These are phyloP conservation scores for Backusella tarrabulga DNA, from an alignment of 192 early-diverging fungal species.

Conservation along the genomic window DNA sequence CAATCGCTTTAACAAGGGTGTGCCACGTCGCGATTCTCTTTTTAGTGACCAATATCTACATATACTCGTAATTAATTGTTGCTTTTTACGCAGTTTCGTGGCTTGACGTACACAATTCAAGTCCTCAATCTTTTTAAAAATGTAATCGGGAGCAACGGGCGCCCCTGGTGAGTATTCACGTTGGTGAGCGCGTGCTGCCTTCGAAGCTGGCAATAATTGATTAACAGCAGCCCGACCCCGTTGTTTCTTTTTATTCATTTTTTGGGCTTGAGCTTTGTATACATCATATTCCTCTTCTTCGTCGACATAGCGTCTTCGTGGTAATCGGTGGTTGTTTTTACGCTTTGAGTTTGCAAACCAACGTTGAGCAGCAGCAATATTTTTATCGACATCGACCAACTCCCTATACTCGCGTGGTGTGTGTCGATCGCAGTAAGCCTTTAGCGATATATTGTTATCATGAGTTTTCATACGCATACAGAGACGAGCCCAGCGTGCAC, in stretches of 20 bases:
- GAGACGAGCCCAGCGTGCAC: slow-evolving; percentile 84
- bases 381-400: slow-evolving; percentile 41
- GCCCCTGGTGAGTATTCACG: slow-evolving; percentile 60
- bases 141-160: slow-evolving; percentile 62
- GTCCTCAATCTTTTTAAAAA: slow-evolving; percentile 47
- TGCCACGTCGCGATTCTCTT: slow-evolving; percentile 83
- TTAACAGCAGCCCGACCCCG: background rate
- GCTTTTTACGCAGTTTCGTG: slow-evolving; percentile 41
- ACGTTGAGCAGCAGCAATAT: slow-evolving; percentile 31
- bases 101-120: slow-evolving; percentile 22
- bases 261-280: slow-evolving; percentile 3
- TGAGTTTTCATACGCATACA: slow-evolving; percentile 81
- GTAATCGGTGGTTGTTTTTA: slow-evolving; percentile 7
- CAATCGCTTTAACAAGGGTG: slow-evolving; percentile 91
- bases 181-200: slow-evolving; percentile 58
- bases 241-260: background rate
- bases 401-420: slow-evolving; percentile 67
- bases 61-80: slow-evolving; percentile 62
- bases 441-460: slow-evolving; percentile 48
- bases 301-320: slow-evolving; percentile 34
- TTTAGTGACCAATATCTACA: slow-evolving; percentile 97
- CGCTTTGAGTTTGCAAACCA: slow-evolving; percentile 16
- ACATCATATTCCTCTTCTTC: slow-evolving; percentile 24
- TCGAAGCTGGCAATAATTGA: slow-evolving; percentile 40
- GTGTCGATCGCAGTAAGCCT: slow-evolving; percentile 90